Percentiles rank a stretch among this genome's conserved stretches.
Conservation (phyloP, 495 filamentous ascomycete species). For the Acidiella bohemica region DNA sequence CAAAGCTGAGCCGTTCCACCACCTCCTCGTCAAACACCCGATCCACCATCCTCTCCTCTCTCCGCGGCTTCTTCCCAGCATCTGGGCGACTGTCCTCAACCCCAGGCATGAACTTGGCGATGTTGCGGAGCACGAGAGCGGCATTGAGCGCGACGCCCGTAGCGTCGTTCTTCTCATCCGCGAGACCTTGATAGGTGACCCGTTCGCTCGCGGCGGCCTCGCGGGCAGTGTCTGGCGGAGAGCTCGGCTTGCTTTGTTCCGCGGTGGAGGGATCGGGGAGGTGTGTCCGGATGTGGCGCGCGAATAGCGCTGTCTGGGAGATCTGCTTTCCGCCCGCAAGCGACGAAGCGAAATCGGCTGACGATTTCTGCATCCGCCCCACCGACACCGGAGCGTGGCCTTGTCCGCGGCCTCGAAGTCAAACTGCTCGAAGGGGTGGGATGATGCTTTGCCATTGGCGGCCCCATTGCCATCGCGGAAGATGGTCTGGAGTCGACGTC, state of each 20-base stretch:
- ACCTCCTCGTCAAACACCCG: constrained; percentile 14
- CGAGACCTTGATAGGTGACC: constrained; percentile 49
- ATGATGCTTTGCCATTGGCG: not conserved
- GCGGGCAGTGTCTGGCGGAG: constrained; percentile 18
- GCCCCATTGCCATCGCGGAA: not conserved
- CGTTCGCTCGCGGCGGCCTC: constrained; percentile 32
- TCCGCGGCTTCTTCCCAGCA: not conserved
- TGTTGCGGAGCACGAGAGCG: constrained; percentile 74
- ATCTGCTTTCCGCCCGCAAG: not conserved
- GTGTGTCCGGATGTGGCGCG: constrained; percentile 52
- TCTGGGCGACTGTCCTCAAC: not conserved
- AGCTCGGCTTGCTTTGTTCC: constrained; percentile 20
- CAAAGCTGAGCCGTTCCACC: constrained; percentile 11
- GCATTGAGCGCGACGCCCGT: constrained; percentile 75
- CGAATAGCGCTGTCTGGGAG: constrained; percentile 30
- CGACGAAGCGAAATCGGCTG: constrained; percentile 5
- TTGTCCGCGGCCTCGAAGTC: constrained; percentile 12
- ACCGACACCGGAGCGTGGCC: constrained; percentile 8
- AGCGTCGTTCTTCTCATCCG: constrained; percentile 72
- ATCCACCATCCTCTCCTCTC: constrained; percentile 1
- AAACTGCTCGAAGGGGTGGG: not conserved
- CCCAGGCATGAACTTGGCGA: constrained; percentile 37
- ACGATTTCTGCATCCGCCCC: constrained; percentile 7
- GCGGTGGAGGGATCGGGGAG: constrained; percentile 38
- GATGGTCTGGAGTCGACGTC: constrained; percentile 30